These are phyloP conservation scores for Pseudodiploospora longispora DNA, from an alignment of 2,329 filamentous ascomycete genomes.

Conservation along the genomic window DNA sequence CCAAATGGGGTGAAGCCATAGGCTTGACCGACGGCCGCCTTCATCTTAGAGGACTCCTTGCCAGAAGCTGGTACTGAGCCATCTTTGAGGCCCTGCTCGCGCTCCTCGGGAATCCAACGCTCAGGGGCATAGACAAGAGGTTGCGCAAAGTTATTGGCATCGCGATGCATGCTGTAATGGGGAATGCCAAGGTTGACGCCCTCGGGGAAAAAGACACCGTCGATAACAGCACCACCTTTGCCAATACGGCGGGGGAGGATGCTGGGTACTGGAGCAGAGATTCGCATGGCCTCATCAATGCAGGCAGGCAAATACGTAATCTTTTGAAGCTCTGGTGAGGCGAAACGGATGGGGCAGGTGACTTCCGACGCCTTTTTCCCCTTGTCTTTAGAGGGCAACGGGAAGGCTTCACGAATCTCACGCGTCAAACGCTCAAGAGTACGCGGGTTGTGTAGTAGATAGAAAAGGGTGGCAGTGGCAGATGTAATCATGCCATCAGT, in stretches of 20 bases:
- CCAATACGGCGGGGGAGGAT: constrained; percentile 7
- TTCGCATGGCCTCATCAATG: constrained; percentile 11
- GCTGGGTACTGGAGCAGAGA: constrained; percentile 7
- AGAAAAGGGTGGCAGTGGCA: constrained; percentile 8
- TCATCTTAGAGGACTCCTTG: constrained; percentile 4
- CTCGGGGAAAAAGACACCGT: constrained; percentile 10
- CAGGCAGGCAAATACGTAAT: constrained; percentile 9
- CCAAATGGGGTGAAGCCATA: constrained; percentile 9
- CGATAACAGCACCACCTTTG: constrained; percentile 6
- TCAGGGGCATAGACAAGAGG: constrained; percentile 7
- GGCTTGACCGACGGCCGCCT: constrained; percentile 2
- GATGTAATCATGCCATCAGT: constrained; percentile 9
- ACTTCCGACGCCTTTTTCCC: constrained; percentile 2
- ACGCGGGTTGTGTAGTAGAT: constrained; percentile 7
- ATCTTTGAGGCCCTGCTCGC: background rate
- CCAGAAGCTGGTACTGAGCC: constrained; percentile 4
- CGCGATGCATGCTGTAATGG: constrained; percentile 9
- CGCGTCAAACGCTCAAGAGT: constrained; percentile 6
- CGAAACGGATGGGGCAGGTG: constrained; percentile 8
- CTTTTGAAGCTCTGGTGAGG: constrained; percentile 5
- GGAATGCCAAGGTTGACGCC: constrained; percentile 9
- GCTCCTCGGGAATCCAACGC: constrained; percentile 7
- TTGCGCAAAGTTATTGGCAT: constrained; percentile 7
- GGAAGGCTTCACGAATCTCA: constrained; percentile 9
- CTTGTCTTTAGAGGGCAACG: background rate